phyloP scores from a whole-genome alignment of 176 grass and related monocot genomes.

The Oryza glumipatula region DNA sequence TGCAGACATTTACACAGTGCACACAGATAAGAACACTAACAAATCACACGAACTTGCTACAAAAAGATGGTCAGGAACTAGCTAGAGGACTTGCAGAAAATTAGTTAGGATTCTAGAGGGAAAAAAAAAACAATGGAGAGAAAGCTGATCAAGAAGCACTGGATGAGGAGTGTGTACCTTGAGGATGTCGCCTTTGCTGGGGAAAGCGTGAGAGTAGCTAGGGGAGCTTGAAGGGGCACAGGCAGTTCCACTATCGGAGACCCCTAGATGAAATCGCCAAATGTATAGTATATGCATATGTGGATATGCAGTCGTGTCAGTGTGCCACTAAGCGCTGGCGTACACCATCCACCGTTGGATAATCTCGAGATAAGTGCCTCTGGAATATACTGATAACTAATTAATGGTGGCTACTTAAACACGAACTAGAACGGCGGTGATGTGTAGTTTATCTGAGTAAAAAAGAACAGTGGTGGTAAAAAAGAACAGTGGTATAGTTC shows the following conservation, averaged over 20 bases:
- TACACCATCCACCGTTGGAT: constrained; percentile 9
- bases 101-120: background rate
- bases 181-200: constrained; percentile 15
- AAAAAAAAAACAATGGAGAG: background rate
- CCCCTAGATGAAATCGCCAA: constrained; percentile 33
- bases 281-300: background rate
- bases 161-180: background rate
- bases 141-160: background rate
- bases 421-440: background rate
- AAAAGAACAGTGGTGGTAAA: too few relatives aligned
- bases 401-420: background rate
- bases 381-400: background rate
- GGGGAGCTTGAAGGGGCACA: background rate
- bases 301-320: background rate
- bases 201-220: background rate
- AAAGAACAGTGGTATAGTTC: background rate
- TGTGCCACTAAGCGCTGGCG: constrained; percentile 12
- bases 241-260: background rate
- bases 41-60: background rate
- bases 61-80: background rate
- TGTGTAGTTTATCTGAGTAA: too few relatives aligned
- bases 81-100: background rate
- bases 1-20: background rate
- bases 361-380: constrained; percentile 18
- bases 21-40: background rate